Conservation (phyloP, 768 basidiomycete genomes). For the Termitomyces sp. region DNA sequence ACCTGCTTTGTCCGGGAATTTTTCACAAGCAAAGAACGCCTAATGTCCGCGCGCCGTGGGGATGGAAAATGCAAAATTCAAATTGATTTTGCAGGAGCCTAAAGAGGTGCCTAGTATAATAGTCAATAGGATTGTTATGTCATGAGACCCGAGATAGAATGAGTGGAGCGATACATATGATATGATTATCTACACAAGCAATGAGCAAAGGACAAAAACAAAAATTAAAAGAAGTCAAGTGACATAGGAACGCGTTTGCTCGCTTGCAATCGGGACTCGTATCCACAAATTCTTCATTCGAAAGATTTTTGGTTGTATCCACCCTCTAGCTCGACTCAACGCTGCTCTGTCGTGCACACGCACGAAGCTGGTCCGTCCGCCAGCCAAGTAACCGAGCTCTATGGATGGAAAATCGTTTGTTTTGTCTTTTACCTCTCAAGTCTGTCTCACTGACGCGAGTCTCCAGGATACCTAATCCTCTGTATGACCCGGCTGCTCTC, state of each 20-base stretch:
- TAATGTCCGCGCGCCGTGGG: too few species aligned
- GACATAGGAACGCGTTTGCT: constrained; percentile 23
- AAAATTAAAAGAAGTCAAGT: constrained; percentile 18
- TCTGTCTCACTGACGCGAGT: constrained; percentile 18
- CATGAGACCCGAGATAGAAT: background rate
- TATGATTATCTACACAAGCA: background rate
- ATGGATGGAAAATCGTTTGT: constrained; percentile 73
- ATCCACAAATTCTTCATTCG: constrained; percentile 1
- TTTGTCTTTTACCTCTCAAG: background rate
- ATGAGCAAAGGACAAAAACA: background rate
- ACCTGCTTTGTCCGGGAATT: background rate
- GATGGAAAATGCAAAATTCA: background rate
- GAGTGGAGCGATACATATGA: too few species aligned
- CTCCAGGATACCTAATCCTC: constrained; percentile 50
- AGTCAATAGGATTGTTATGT: background rate
- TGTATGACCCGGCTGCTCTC: constrained; percentile 56
- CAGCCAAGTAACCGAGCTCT: constrained; percentile 57
- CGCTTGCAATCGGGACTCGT: constrained; percentile 1
- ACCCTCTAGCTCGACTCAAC: constrained; percentile 12
- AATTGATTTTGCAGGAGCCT: background rate
- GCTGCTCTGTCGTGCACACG: constrained; percentile 45
- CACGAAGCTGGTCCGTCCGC: constrained; percentile 70
- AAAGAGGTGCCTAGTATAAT: too few species aligned
- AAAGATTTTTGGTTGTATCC: constrained; percentile 8
- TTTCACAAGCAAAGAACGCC: background rate